Evolutionary conservation across 345 rosid genomes (phyloP).

Genomic region (Bruguiera parviflora): DNA sequence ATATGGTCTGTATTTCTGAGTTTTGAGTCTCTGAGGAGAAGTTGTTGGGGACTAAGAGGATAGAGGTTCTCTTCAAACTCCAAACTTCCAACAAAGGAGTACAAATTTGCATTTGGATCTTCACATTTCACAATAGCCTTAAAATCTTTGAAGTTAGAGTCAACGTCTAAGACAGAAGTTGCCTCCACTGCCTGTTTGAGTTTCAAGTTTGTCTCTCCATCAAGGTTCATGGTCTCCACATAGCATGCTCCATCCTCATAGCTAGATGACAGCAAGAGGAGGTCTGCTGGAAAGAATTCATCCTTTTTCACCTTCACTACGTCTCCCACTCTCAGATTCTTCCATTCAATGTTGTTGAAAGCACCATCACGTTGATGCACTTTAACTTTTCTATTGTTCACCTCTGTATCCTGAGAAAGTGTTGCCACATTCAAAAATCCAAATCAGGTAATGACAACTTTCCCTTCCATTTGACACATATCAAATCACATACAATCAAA

Average conservation of each 20-base stretch:
- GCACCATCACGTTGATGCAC: slow-evolving; percentile 54
- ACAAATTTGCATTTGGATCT: slow-evolving; percentile 89
- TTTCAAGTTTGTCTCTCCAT: slow-evolving; percentile 91
- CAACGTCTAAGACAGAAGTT: slow-evolving; percentile 59
- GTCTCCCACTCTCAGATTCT: slow-evolving; percentile 72
- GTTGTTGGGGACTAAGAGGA: slow-evolving; percentile 78
- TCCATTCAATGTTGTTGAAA: slow-evolving; percentile 59
- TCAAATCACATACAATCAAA: not conserved
- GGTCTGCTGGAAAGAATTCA: slow-evolving; percentile 82
- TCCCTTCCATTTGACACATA: not conserved
- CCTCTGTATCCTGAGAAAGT: slow-evolving; percentile 61
- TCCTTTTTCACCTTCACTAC: slow-evolving; percentile 80
- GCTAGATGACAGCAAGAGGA: slow-evolving; percentile 72
- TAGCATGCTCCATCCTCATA: slow-evolving; percentile 81
- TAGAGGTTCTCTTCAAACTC: slow-evolving; percentile 49
- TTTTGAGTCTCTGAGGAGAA: slow-evolving; percentile 83
- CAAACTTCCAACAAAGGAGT: slow-evolving; percentile 74
- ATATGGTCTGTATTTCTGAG: slow-evolving; percentile 77
- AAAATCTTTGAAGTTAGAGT: slow-evolving; percentile 57
- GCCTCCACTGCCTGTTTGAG: slow-evolving; percentile 72
- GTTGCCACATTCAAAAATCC: not conserved
- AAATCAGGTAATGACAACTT: not conserved
- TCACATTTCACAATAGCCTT: slow-evolving; percentile 71
- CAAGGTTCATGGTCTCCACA: slow-evolving; percentile 98
- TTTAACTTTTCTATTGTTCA: slow-evolving; percentile 72